A percentile compares a stretch with the other conserved stretches of the same genome.
These are phyloP conservation scores for Kregervanrija delftensis DNA, from an alignment of 805 yeast species.

Conservation along the genomic window DNA sequence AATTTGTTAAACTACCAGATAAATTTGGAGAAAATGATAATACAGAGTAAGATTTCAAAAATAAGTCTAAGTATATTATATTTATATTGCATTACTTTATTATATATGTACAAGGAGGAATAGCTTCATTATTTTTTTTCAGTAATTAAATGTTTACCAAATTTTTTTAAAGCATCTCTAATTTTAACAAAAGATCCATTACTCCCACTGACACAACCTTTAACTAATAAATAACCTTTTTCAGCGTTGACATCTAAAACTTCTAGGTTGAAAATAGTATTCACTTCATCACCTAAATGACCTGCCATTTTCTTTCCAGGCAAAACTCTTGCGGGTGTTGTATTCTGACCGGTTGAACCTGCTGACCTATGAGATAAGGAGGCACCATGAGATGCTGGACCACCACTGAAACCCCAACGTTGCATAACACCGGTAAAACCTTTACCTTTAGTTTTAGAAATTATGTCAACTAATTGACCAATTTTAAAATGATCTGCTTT, in stretches of 20 bases:
- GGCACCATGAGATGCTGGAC: constrained; percentile 92
- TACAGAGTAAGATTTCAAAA: too few species aligned
- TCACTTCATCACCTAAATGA: constrained; percentile 75
- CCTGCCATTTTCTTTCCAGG: constrained; percentile 99
- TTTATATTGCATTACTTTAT: too few species aligned
- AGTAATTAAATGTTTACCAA: constrained; percentile 23
- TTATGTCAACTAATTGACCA: constrained; percentile 81
- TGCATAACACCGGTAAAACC: constrained; percentile 99
- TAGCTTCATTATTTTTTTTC: neutral
- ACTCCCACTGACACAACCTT: constrained; percentile 91
- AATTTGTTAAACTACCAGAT: too few species aligned
- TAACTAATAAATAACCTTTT: constrained; percentile 72
- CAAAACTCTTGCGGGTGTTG: constrained; percentile 90
- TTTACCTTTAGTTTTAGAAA: constrained; percentile 81
- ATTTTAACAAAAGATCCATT: constrained; percentile 67
- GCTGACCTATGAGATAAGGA: constrained; percentile 90
- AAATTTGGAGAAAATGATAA: too few species aligned
- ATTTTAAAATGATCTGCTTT: constrained; percentile 76
- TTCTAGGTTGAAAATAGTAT: constrained; percentile 69
- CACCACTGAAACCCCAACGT: constrained; percentile 83
- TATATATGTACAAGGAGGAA: too few species aligned
- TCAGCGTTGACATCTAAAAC: constrained; percentile 77
- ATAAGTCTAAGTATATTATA: too few species aligned
- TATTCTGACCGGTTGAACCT: constrained; percentile 95
- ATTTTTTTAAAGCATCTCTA: constrained; percentile 64